Base-by-base conservation (phyloP, 2,329 filamentous ascomycete species). In the Arthrobotrys entomopaga region DNA sequence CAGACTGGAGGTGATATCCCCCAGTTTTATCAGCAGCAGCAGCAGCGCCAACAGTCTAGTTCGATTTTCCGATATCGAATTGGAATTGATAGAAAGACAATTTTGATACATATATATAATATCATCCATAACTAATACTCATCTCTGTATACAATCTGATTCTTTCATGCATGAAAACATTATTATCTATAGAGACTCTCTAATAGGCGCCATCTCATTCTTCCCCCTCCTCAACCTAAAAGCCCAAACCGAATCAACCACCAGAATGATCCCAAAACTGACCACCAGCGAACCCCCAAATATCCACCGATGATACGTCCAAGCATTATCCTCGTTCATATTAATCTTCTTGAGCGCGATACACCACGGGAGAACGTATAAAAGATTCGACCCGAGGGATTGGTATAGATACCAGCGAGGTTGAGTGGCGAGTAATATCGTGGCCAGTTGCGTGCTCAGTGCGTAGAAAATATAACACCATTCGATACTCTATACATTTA, bases 381-480 rank as follows among this genome's bases (percentile, higher is more conserved):
- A 79, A 0, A 92, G 54, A 77, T 91, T 92, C 5, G 88, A 90
- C 0, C 82, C 84, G 0, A 92, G 81, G 2, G 87, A 88, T 79
- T 91, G 89, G 69, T 85, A 87, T 0, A 91, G 82, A 78, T 91
- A 92, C 89, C 88, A 91, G 1, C 82, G 82, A 0, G 89, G 89
- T 0, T 84, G 81, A 0, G 89, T 90, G 0, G 89, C 87, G 0
- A 91, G 83, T 0, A 92, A 80, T 0, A 92, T 82, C 0, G 87
- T 85, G 0, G 88, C 87, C 0, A 92, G 81, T 77, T 91, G 88
- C 0, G 86, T 90, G 0, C 86, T 87, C 16, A 87, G 80, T 0
- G 87, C 89, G 73, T 90, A 91, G 79, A 90, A 87, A 26, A 91
- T 85, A 78, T 91, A 91, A 78, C 89, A 91, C 85, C 85, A 88